Evolutionary conservation across 352 stramenopile genomes (phyloP).

Genomic region (Phytophthora nicotianae): DNA sequence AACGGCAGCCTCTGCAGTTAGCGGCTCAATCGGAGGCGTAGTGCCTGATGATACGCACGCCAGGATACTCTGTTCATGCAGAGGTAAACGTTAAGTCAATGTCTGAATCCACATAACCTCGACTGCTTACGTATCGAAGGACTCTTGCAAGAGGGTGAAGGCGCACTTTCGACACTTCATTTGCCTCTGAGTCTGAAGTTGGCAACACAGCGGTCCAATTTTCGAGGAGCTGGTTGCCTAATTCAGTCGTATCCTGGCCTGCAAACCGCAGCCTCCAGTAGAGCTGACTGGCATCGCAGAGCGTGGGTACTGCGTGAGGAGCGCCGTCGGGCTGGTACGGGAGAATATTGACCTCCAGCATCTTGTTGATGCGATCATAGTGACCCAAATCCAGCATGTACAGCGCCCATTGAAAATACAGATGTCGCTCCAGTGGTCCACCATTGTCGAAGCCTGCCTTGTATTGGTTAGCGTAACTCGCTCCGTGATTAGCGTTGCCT

Average conservation of each 20-base stretch:
- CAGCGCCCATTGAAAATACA: constrained; percentile 86
- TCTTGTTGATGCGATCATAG: constrained; percentile 84
- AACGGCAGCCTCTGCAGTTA: constrained; percentile 33
- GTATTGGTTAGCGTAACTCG: constrained; percentile 84
- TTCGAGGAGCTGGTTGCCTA: constrained; percentile 64
- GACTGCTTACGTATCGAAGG: constrained; percentile 59
- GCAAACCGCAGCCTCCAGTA: constrained; percentile 87
- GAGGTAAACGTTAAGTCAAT: constrained; percentile 9
- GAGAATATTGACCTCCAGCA: constrained; percentile 80
- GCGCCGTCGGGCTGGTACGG: constrained; percentile 42
- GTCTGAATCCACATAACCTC: background rate
- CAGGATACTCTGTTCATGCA: constrained; percentile 58
- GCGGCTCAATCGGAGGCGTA: constrained; percentile 30
- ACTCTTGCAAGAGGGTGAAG: constrained; percentile 57
- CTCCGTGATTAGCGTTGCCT: constrained; percentile 85
- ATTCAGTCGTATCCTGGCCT: constrained; percentile 54
- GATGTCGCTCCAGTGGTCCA: constrained; percentile 65
- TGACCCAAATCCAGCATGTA: constrained; percentile 82
- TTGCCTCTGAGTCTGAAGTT: constrained; percentile 30
- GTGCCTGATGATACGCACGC: constrained; percentile 42
- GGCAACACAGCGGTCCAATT: constrained; percentile 49
- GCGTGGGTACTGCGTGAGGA: constrained; percentile 53
- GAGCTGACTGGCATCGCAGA: constrained; percentile 80
- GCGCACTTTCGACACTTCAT: constrained; percentile 24
- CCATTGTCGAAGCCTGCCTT: constrained; percentile 81